phyloP scores from a whole-genome alignment of 2,329 filamentous ascomycete species.

The Alternaria infectoria region DNA sequence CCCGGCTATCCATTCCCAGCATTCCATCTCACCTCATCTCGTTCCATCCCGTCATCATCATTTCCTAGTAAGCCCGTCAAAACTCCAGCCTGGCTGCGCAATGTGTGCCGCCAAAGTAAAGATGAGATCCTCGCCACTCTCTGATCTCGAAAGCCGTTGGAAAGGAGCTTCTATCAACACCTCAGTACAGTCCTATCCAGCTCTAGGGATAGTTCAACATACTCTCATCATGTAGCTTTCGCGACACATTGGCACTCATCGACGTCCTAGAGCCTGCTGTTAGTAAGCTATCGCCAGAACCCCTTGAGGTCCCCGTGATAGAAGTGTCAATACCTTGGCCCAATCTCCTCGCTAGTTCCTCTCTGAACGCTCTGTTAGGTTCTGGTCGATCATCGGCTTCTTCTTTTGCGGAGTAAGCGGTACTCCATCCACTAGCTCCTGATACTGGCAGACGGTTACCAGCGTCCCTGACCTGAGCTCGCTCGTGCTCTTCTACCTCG shows the following conservation, averaged over 20 bases:
- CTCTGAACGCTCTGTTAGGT: constrained; percentile 1
- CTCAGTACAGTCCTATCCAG: neutral
- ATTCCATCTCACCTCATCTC: neutral
- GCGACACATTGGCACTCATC: neutral
- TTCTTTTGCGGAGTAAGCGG: neutral
- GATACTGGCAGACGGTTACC: neutral
- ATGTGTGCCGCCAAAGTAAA: constrained; percentile 3
- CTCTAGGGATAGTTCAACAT: neutral
- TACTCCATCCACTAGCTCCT: neutral
- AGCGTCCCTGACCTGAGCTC: constrained; percentile 7
- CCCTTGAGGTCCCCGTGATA: neutral
- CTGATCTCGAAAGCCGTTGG: neutral
- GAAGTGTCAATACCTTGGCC: neutral
- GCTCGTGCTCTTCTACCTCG: constrained; percentile 16
- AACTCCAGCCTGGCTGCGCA: neutral
- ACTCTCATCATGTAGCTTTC: neutral
- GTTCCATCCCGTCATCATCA: neutral
- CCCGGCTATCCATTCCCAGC: neutral
- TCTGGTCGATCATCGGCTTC: neutral
- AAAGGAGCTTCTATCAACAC: neutral
- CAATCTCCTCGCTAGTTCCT: neutral
- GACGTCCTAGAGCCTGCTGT: neutral
- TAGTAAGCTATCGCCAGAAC: neutral
- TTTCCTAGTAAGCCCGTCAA: neutral
- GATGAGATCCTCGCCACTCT: neutral